Base-by-base conservation (phyloP, 352 stramenopile species). In the Phytophthora hybrid region DNA sequence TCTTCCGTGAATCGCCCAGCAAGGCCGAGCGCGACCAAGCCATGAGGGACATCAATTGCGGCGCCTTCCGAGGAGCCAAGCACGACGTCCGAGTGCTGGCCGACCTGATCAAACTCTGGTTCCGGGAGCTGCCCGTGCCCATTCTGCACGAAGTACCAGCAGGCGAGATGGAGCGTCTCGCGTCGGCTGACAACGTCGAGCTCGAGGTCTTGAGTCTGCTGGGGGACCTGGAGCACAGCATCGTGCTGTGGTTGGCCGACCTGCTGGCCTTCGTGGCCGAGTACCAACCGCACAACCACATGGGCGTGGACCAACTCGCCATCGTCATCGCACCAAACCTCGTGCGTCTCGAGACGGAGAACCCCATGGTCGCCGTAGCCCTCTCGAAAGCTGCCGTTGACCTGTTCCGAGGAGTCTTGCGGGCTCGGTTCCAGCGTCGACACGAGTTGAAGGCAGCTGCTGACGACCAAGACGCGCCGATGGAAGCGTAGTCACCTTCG, bases 51-150 rank as follows among this genome's bases (percentile, higher is more conserved):
- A 94, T 97, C 71, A 96, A 97, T 65, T 83, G 84, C 14, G 91
- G 90, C 14, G 85, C 80, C 46, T 96, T 96, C 62, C 71, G 63
- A 34, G 90, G 88, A 32, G 81, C 75, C 1, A 73, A 71, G 19
- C 77, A 88, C 32, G 91, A 98, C 53, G 85, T 96, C 52, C 88
- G 93, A 29, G 88, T 98, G 52, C 71, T 97, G 9, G 92, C 89
- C 0, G 93, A 97, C 68, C 77, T 98, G 3, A 91, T 98, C 76
- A 98, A 98, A 69, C 69, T 97, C 47, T 98, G 88, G 86, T 98
- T 98, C 71, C 85, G 92, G 1, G 89, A 97, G 47, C 80, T 98
- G 0, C 87, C 90, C 0, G 67, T 88, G n/a, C 88, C 88, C 23
- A 87, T 98, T 49, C 76, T 98, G 55, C 90, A 97, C 70, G 76